Evolutionary conservation across 805 yeast species (phyloP), one percentile per base, ranked within the genome.

Genomic region (Tetrapisispora nanseiensis): DNA sequence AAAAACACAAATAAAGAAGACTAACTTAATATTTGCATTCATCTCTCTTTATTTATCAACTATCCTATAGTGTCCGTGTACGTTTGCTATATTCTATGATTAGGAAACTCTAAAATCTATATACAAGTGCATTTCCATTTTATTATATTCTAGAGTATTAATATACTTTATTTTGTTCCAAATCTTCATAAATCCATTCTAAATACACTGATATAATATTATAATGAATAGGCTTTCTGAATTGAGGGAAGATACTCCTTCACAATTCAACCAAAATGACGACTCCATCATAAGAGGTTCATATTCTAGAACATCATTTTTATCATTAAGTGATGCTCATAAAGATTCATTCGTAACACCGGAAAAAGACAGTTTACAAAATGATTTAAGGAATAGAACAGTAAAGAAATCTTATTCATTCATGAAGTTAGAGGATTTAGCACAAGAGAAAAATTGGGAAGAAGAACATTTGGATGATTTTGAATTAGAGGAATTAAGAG

Each of bases 401-500:
- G 4, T 16, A n/a, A 21, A 23, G n/a, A 30, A 29, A 13, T 33
- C 37, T 27, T 39, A 27, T 32, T 33, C 37, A 5, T 39, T 27
- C 27, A 16, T 21, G 22, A 32, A 22, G 33, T 33, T 39, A 39
- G 20, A 33, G 16, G n/a, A 26, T 16, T 33, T 39, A 15, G 7
- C 37, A 2, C 27, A 39, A 6, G 22, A 21, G 2, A 39, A 33
- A 26, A 9, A 27, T 16, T 39, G 42, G 42, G 37, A 19, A 16
- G 41, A 24, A 24, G 41, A 39, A 23, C 24, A 59, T n/a, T 47
- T 68, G 27, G 63, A 62, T 5, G 57, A 57, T 21, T 67, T 57
- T 42, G 65, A 56, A 1, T 40, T 71, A n/a, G 70, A 69, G 41
- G 78, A 72, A 47, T 48, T 68, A 21, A 59, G 77, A 49, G 69